Evolutionary conservation across 2,329 filamentous ascomycete genomes (phyloP), one percentile per base, ranked within the genome.

Genomic region (Sporothrix curviconia): DNA sequence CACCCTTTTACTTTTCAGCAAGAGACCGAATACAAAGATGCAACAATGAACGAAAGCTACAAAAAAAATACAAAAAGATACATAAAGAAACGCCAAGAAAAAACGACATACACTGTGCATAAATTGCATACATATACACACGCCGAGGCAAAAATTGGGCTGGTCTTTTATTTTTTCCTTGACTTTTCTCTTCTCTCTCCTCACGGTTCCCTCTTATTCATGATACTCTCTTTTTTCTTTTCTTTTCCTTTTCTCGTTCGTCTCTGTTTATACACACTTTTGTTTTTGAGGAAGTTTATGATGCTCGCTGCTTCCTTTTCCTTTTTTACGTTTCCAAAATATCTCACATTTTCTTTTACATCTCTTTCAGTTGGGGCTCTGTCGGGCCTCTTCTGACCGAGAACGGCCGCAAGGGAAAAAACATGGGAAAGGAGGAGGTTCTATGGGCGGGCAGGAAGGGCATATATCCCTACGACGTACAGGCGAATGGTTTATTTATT

Each of bases 141-240:
- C n/a, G n/a, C n/a, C n/a, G 46, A 50, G 17, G 11, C 46, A 34
- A 36, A 28, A 56, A 50, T 42, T 43, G 51, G 55, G 50, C 46
- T 53, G 55, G 42, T 58, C 59, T 42, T 50, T 39, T 17, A 40
- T 19, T 39, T 40, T 39, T 40, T 39, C 22, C 25, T 43, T 6
- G 22, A 12, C 14, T 51, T 36, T 53, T 37, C 28, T 36, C 24
- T 44, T 43, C 22, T 42, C 39, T 19, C 40, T 43, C 24, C 22
- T 37, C 40, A n/a, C 9, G 28, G 22, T 32, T 47, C 17, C 36
- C 19, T 52, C 17, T 54, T 30, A 30, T 43, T 42, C 40, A 2
- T 34, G 19, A 25, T 49, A 25, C n/a, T 12, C n/a, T 19, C 24
- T 50, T 6, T 22, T 40, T 39, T 17, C 19, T 28, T 24, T 7